Percentiles rank a stretch among this genome's conserved stretches.
Evolutionary conservation across 192 early-diverging fungal species (phyloP).

Genomic region (Rhizophagus prolifer): DNA sequence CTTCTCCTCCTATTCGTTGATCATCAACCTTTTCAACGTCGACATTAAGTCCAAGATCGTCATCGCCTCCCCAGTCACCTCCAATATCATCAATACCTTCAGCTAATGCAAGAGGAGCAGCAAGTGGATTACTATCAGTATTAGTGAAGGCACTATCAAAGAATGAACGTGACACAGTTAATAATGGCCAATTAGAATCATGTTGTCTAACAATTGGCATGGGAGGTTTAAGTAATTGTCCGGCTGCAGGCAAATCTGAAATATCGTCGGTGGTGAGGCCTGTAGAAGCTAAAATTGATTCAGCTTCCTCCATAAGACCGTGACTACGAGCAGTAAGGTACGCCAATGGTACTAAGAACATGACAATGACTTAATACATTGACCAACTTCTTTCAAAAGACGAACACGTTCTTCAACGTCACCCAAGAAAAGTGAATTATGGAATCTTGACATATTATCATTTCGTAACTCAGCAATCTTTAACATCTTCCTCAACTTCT

Average conservation of each 20-base stretch:
- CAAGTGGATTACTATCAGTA: conserved; percentile 47
- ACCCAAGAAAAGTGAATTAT: conserved; percentile 89
- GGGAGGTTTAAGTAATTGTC: conserved; percentile 64
- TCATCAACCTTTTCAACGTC: conserved; percentile 42
- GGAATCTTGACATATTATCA: conserved; percentile 87
- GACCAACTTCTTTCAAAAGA: conserved; percentile 82
- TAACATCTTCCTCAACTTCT: conserved; percentile 93
- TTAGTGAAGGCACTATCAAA: conserved; percentile 76
- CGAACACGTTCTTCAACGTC: conserved; percentile 90
- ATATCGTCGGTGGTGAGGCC: conserved; percentile 68
- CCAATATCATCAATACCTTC: conserved; percentile 62
- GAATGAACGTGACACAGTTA: conserved; percentile 79
- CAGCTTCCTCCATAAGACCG: conserved; percentile 83
- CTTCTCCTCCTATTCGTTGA: conserved; percentile 46
- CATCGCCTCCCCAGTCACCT: conserved; percentile 78
- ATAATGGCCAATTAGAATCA: conserved; percentile 91
- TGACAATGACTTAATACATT: conserved; percentile 53
- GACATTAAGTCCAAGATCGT: conserved; percentile 63
- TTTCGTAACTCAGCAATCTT: conserved; percentile 87
- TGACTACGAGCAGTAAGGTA: conserved; percentile 91
- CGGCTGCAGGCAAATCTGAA: conserved; percentile 39
- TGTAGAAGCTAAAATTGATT: conserved; percentile 72
- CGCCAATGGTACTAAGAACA: conserved; percentile 72
- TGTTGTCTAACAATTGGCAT: conserved; percentile 69
- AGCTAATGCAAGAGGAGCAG: conserved; percentile 57